These are phyloP conservation scores for Umbilicus rupestris DNA, from an alignment of 164 flowering plant genomes.

Conservation along the genomic window DNA sequence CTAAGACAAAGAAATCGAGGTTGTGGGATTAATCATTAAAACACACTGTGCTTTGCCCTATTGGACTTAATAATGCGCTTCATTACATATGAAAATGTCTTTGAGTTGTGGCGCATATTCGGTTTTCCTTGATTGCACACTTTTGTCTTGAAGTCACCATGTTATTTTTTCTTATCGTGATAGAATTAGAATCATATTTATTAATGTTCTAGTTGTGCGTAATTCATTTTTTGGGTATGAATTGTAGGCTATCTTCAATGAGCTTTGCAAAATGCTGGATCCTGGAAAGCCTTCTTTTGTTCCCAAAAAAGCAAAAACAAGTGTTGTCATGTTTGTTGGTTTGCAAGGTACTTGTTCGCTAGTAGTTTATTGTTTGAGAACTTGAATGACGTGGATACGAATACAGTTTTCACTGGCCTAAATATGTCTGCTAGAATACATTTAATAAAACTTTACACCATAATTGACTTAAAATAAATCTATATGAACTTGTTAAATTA, in stretches of 20 bases:
- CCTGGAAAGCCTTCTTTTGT: conserved; percentile 90
- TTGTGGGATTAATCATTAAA: too few relatives aligned
- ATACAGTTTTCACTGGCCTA: too few relatives aligned
- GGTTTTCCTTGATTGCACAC: too few relatives aligned
- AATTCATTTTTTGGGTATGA: conserved; percentile 2
- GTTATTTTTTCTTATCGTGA: too few relatives aligned
- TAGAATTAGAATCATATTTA: too few relatives aligned
- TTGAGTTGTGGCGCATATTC: too few relatives aligned
- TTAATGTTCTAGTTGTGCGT: too few relatives aligned
- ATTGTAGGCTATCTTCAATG: conserved; percentile 77
- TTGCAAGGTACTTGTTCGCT: conserved; percentile 53
- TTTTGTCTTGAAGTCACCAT: too few relatives aligned
- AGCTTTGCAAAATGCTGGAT: conserved; percentile 87
- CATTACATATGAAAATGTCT: too few relatives aligned
- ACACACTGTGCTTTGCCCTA: too few relatives aligned
- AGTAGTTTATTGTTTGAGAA: neutral
- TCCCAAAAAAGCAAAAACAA: conserved; percentile 80
- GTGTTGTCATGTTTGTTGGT: conserved; percentile 93
- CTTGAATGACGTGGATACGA: neutral
- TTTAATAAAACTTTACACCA: neutral
- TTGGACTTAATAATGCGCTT: too few relatives aligned
- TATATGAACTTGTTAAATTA: neutral
- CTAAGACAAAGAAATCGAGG: neutral
- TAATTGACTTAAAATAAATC: too few relatives aligned
- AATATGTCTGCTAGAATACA: neutral